These are phyloP conservation scores for Neurospora sp. DNA, from an alignment of 495 filamentous ascomycete species.

Conservation along the genomic window DNA sequence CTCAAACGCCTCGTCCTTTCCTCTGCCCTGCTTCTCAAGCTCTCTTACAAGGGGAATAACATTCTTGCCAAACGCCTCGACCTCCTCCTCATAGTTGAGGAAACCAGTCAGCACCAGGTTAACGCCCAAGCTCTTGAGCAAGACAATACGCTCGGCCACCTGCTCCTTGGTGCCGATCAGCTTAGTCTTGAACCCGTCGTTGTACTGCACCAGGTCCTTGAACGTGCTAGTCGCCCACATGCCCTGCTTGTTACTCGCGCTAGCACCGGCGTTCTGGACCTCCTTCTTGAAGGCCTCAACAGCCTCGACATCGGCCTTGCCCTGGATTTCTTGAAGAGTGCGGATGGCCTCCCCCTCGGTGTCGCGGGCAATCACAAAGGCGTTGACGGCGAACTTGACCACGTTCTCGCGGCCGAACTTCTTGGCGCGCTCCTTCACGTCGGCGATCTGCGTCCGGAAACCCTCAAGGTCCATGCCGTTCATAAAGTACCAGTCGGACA, in stretches of 20 bases:
- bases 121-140: conserved; percentile 38
- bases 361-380: conserved; percentile 37
- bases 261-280: conserved; percentile 36
- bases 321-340: conserved; percentile 38
- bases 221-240: conserved; percentile 40
- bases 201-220: conserved; percentile 41
- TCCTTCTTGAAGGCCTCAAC: conserved; percentile 33
- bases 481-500: conserved; percentile 40
- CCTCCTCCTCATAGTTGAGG: conserved; percentile 39
- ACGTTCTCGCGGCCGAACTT: conserved; percentile 26
- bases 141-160: conserved; percentile 35
- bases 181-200: conserved; percentile 43
- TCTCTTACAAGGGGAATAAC: conserved; percentile 32
- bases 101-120: conserved; percentile 33
- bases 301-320: conserved; percentile 37
- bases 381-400: conserved; percentile 38
- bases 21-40: conserved; percentile 33
- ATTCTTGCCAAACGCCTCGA: conserved; percentile 35
- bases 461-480: conserved; percentile 41
- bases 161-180: conserved; percentile 40
- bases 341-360: conserved; percentile 38
- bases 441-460: conserved; percentile 34
- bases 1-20: conserved; percentile 33
- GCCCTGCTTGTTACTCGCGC: conserved; percentile 30
- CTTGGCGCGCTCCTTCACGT: conserved; percentile 30